Percentiles rank a stretch among this genome's conserved stretches.
Conservation (phyloP, 108 stramenopile species). For the Mayamaea pseudoterrestris region DNA sequence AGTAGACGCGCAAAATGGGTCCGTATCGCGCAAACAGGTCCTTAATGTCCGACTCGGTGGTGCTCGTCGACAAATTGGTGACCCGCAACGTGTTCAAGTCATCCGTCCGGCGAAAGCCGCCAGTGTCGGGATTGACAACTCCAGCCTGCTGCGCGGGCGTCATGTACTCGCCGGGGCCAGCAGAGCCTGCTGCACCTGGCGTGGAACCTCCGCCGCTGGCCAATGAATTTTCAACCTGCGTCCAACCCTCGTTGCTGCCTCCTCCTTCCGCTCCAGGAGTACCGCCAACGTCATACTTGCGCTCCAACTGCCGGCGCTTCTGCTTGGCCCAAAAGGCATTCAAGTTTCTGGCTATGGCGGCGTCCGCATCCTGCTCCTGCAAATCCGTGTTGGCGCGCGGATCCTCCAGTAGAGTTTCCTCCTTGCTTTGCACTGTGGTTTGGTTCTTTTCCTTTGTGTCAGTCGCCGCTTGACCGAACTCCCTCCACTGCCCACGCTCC, state of each 20-base stretch:
- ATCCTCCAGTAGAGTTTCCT: constrained; percentile 76
- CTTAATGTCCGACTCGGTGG: constrained; percentile 91
- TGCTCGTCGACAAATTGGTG: constrained; percentile 96
- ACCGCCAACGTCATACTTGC: constrained; percentile 80
- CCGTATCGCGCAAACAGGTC: constrained; percentile 92
- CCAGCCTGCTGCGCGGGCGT: constrained; percentile 60
- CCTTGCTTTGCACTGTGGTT: constrained; percentile 63
- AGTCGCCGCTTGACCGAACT: constrained; percentile 63
- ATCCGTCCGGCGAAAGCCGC: constrained; percentile 53
- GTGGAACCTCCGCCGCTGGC: constrained; percentile 8
- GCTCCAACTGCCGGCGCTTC: constrained; percentile 65
- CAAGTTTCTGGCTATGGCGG: constrained; percentile 69
- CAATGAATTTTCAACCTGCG: constrained; percentile 36
- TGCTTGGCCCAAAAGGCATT: constrained; percentile 89
- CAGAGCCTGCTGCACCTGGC: no score
- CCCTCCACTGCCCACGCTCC: constrained; percentile 66
- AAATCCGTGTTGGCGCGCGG: constrained; percentile 78
- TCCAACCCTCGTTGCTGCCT: constrained; percentile 52
- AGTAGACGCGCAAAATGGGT: constrained; percentile 89
- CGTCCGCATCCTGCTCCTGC: constrained; percentile 72
- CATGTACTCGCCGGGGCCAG: constrained; percentile 75
- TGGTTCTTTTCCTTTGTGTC: constrained; percentile 39
- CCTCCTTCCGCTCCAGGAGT: constrained; percentile 23
- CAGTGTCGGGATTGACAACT: constrained; percentile 20
- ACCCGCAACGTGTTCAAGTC: constrained; percentile 94